Conservation (phyloP, 306 rosid species). For the Malus sylvestris region DNA sequence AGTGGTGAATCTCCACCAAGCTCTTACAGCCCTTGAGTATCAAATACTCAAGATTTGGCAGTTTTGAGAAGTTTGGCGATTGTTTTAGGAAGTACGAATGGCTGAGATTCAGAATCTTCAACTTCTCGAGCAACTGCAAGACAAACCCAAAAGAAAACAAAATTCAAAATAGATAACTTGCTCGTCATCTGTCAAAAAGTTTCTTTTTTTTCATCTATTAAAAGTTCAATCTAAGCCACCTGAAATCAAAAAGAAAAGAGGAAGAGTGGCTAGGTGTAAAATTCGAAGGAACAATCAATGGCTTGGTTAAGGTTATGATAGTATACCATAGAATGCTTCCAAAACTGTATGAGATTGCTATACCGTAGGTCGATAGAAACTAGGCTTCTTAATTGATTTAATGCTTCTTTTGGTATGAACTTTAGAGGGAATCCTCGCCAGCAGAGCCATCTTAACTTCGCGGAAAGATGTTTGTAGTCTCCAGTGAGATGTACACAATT, state of each 20-base stretch:
- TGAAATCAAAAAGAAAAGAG: not conserved
- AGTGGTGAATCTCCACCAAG: conserved; percentile 1
- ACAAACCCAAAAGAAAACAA: not conserved
- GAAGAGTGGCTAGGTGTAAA: not conserved
- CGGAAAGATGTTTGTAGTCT: conserved; percentile 25
- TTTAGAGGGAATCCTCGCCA: conserved; percentile 6
- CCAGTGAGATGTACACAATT: conserved; percentile 15
- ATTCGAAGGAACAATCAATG: no score
- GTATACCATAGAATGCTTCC: conserved; percentile 34
- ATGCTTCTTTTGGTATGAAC: not conserved
- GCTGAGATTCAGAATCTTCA: conserved; percentile 36
- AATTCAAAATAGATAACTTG: not conserved
- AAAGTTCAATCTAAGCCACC: not conserved
- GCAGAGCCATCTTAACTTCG: not conserved
- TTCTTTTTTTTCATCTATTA: no score
- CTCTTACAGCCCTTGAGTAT: conserved; percentile 21
- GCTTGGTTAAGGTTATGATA: not conserved
- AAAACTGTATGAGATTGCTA: conserved; percentile 27
- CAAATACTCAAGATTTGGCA: conserved; percentile 35
- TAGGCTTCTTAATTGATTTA: conserved; percentile 6
- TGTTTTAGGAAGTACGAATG: conserved; percentile 24
- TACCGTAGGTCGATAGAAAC: conserved; percentile 29
- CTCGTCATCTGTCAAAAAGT: no score
- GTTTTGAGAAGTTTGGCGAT: conserved; percentile 29
- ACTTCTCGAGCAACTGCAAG: conserved; percentile 13